These are phyloP conservation scores for Pythium aristosporum DNA, from an alignment of 352 stramenopile genomes.

Conservation along the genomic window DNA sequence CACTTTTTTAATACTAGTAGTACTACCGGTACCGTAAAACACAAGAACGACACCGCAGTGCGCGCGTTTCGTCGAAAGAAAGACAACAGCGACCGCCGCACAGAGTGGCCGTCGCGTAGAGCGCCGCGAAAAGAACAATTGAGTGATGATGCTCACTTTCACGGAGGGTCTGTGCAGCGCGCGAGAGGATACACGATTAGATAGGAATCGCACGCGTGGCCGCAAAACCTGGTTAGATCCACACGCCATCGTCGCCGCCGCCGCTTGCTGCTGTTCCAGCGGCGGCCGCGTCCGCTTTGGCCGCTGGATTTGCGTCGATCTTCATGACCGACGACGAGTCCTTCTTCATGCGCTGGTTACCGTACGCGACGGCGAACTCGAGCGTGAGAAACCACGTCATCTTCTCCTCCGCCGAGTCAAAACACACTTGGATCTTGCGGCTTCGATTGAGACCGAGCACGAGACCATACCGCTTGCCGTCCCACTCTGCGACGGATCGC, in stretches of 20 bases:
- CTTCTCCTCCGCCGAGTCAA: constrained; percentile 79
- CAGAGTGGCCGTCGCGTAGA: neutral
- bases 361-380: constrained; percentile 73
- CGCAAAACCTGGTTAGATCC: constrained; percentile 44
- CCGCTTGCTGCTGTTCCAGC: constrained; percentile 23
- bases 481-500: constrained; percentile 67
- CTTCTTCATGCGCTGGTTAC: constrained; percentile 66
- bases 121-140: neutral
- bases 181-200: constrained; percentile 11
- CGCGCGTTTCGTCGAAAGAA: constrained; percentile 1
- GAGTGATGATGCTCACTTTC: neutral
- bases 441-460: constrained; percentile 64
- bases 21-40: constrained; percentile 15
- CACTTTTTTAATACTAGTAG: constrained; percentile 17
- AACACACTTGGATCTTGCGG: constrained; percentile 76
- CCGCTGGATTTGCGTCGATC: constrained; percentile 36
- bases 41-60: constrained; percentile 12
- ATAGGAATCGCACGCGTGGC: neutral
- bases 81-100: constrained; percentile 9
- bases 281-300: constrained; percentile 30
- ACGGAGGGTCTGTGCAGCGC: neutral
- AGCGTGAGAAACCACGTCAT: constrained; percentile 83
- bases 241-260: constrained; percentile 66
- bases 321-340: constrained; percentile 54
- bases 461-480: constrained; percentile 74